Evolutionary conservation across 345 rosid species (phyloP).

Genomic region (Melaleuca quinquenervia): DNA sequence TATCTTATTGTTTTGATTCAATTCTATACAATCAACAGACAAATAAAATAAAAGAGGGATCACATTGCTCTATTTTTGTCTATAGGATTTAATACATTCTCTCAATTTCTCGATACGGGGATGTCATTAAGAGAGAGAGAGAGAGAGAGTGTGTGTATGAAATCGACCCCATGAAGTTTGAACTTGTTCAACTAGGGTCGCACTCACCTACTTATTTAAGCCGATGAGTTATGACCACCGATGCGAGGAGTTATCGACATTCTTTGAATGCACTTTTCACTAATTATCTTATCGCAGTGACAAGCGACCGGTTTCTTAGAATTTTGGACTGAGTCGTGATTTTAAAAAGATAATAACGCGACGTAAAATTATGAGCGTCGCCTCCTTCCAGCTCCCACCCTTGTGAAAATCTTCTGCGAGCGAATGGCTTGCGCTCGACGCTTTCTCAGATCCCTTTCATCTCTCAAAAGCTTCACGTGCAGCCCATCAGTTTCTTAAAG

Average conservation of each 20-base stretch:
- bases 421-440: not conserved
- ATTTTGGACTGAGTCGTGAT: not conserved
- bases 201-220: not conserved
- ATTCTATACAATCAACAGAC: not conserved
- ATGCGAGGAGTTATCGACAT: accelerated
- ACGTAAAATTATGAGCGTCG: not conserved
- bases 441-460: not conserved
- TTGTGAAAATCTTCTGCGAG: not conserved
- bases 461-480: not conserved
- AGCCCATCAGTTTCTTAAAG: not conserved
- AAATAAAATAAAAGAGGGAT: not conserved
- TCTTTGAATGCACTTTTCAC: accelerated
- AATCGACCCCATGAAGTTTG: accelerated
- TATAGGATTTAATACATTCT: not conserved
- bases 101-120: not conserved
- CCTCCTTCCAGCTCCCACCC: not conserved
- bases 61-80: not conserved
- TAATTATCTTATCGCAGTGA: not conserved
- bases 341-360: not conserved
- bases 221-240: accelerated
- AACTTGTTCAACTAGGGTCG: accelerated
- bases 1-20: not conserved
- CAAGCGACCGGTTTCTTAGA: not conserved
- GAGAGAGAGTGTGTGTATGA: not conserved
- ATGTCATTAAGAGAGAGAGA: not conserved